Percentiles rank a stretch among this genome's conserved stretches.
Evolutionary conservation across 768 basidiomycete genomes (phyloP).

Genomic region (Wakefieldia striispora): DNA sequence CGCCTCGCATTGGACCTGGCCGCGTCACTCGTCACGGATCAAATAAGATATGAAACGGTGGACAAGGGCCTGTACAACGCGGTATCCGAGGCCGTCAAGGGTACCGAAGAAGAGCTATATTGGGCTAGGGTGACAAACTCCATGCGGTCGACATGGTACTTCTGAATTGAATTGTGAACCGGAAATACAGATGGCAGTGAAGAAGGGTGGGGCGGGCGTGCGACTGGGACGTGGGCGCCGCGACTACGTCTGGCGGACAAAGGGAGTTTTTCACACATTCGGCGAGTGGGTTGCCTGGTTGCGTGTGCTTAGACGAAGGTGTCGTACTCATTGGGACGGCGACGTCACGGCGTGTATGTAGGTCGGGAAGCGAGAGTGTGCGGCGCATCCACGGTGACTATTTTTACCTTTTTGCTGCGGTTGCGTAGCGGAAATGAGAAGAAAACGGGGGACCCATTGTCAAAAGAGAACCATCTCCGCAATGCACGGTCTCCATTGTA

Average conservation of each 20-base stretch:
- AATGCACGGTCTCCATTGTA: conserved; percentile 4
- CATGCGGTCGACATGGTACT: conserved; percentile 8
- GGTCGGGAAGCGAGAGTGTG: background rate
- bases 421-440: conserved; percentile 14
- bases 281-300: conserved; percentile 5
- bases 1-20: conserved; percentile 66
- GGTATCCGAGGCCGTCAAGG: conserved; percentile 27
- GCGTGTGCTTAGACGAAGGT: background rate
- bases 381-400: background rate
- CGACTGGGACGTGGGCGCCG: background rate
- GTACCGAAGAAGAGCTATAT: conserved; percentile 27
- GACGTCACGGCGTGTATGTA: background rate
- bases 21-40: conserved; percentile 28
- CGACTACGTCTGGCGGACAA: background rate
- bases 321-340: background rate
- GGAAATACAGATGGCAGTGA: background rate
- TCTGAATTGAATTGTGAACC: background rate
- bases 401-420: conserved; percentile 15
- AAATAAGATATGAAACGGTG: conserved; percentile 4
- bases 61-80: conserved; percentile 22
- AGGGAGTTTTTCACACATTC: background rate
- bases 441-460: background rate
- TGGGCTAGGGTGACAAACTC: conserved; percentile 33
- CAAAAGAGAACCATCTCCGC: conserved; percentile 4
- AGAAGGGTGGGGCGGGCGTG: background rate